Evolutionary conservation across 1,284 basidiomycete genomes (phyloP), one percentile per base, ranked within the genome.

Genomic region (Cerioporus squamosus): DNA sequence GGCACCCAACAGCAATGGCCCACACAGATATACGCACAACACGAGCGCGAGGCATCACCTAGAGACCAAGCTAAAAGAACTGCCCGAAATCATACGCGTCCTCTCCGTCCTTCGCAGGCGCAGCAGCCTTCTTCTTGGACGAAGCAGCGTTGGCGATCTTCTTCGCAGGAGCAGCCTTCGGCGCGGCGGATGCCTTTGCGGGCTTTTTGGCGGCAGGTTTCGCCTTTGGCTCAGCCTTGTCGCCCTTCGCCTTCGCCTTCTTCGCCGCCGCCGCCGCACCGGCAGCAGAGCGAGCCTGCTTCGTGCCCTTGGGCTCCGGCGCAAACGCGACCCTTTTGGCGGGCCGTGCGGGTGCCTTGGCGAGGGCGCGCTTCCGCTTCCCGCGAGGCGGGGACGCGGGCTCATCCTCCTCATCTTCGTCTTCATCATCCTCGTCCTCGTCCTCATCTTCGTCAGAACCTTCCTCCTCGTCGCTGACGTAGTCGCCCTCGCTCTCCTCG

Each of bases 51-150:
- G 15, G 24, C 44, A 45, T 26, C 22, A 29, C 24, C n/a, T 10
- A 22, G 15, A n/a, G 22, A 23, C 22, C 15, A 15, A 42, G n/a
- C 24, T 50, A 81, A 68, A 86, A 85, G 72, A 81, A 85, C 67
- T 78, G 79, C 43, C 75, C 74, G 66, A 86, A 86, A 66, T 85
- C 81, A 62, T 86, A 86, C 20, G 64, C 67, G 38, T n/a, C n/a
- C n/a, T 75, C 78, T 26, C 71, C 72, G n/a, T 60, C 66, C 58
- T 51, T 68, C 66, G 57, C n/a, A n/a, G 46, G 62, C 14, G 63
- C 46, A 17, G 60, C 57, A 10, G 61, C 55, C n/a, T 48, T 23
- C 61, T 67, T 71, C 66, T 75, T 68, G 29, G 58, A 38, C 60
- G 62, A 55, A 2, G 65, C 50, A 20, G 66, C 55, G 53, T 70